Evolutionary conservation across 352 stramenopile species (phyloP), one percentile per base, ranked within the genome.

Genomic region (Blastocystis sp.): DNA sequence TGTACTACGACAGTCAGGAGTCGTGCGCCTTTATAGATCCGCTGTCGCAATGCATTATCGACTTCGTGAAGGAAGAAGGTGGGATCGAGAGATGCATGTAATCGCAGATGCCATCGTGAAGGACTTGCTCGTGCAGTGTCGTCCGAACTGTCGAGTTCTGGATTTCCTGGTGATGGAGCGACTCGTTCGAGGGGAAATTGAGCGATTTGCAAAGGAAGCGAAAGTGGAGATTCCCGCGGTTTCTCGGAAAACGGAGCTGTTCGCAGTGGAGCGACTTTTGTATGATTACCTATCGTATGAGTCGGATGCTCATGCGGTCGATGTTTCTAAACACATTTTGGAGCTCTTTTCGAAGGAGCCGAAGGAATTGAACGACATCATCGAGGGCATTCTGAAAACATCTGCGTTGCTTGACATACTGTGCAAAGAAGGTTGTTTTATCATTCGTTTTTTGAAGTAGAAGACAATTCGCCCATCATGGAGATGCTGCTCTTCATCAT

Each of bases 401-500:
- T 29, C 44, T 38, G 38, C 32, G 27, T 3, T 59, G 27, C 11
- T 78, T 4, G 67, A 78, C 49, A 46, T 78, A n/a, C 11, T 61
- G 14, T 18, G 21, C 6, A 78, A 57, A n/a, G 67, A 78, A 21
- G 57, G 57, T 67, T 34, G 21, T 67, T 38, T 16, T 38, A 42
- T n/a, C 9, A 64, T 0, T 9, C 7, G 29, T 7, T 32, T 18
- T 64, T 21, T n/a, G n/a, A 29, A 0, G n/a, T 29, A 67, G 34
- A 78, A 42, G 67, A 78, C 16, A 40, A 78, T 16, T 78, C 67
- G 6, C 49, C 67, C 18, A n/a, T 78, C 16, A 57, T 78, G n/a
- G n/a, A 57, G 3, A 40, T 59, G 42, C 16, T 61, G 27, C 46
- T 59, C 4, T 61, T 59, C 38, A 4, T 78, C 18, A 78, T 78